Evolutionary conservation across 2,329 filamentous ascomycete species (phyloP).

Genomic region (Mariannaea sp.): DNA sequence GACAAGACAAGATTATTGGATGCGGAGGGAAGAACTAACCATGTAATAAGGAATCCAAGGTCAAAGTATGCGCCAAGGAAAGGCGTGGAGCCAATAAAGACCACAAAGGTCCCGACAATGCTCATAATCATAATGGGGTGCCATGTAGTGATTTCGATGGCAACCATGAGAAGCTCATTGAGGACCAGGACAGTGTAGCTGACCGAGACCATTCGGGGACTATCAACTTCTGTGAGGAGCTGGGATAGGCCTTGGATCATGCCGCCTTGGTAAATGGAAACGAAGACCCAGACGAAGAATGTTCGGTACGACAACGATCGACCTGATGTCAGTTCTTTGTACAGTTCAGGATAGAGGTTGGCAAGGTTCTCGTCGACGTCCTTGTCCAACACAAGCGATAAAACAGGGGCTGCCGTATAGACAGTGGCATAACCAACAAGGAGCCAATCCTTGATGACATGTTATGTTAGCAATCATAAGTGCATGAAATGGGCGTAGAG

Average conservation of each 20-base stretch:
- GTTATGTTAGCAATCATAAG: no score
- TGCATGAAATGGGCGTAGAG: no score
- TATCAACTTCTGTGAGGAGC: conserved; percentile 78
- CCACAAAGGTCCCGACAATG: conserved; percentile 78
- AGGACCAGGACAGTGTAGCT: conserved; percentile 90
- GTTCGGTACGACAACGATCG: conserved; percentile 87
- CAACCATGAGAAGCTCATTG: conserved; percentile 97
- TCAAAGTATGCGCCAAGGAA: conserved; percentile 93
- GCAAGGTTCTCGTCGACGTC: conserved; percentile 94
- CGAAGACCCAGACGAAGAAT: conserved; percentile 95
- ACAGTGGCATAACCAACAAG: conserved; percentile 95
- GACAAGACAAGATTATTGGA: not conserved
- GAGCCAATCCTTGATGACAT: conserved; percentile 85
- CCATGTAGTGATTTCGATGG: conserved; percentile 96
- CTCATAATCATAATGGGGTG: conserved; percentile 88
- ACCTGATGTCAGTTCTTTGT: conserved; percentile 93
- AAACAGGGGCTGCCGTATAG: conserved; percentile 91
- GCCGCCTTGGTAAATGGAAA: conserved; percentile 92
- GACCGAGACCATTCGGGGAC: conserved; percentile 80
- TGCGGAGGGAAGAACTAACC: conserved; percentile 50
- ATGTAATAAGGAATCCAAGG: conserved; percentile 74
- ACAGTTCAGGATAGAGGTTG: conserved; percentile 94
- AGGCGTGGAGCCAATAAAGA: conserved; percentile 84
- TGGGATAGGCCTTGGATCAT: conserved; percentile 96
- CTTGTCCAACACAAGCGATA: conserved; percentile 90